Evolutionary conservation across 768 basidiomycete genomes (phyloP).

Genomic region (Phanerochaete carnosa): DNA sequence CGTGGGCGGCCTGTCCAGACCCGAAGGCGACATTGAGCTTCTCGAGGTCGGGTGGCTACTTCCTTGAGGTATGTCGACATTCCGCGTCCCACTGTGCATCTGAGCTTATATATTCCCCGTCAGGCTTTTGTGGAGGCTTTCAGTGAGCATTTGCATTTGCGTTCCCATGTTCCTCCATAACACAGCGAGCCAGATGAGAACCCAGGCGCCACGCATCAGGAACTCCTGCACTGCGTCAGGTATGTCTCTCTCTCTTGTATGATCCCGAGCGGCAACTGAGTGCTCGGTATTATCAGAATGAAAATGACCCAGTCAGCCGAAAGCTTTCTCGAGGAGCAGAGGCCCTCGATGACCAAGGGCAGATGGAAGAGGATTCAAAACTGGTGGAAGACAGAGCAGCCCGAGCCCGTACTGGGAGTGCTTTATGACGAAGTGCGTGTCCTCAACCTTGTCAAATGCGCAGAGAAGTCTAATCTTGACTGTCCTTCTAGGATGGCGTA

Average conservation of each 20-base stretch:
- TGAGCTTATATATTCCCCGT: background rate
- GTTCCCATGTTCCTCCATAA: background rate
- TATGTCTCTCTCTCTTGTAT: background rate
- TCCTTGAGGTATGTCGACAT: background rate
- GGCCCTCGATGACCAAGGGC: too few species aligned
- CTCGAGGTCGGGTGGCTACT: background rate
- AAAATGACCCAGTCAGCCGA: too few species aligned
- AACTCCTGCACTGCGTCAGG: background rate
- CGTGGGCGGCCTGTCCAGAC: background rate
- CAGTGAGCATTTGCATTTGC: background rate
- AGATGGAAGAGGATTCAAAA: too few species aligned
- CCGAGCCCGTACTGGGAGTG: too few species aligned
- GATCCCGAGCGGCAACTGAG: too few species aligned
- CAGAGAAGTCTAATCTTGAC: too few species aligned
- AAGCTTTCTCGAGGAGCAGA: too few species aligned
- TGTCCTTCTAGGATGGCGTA: background rate
- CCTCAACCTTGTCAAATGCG: too few species aligned
- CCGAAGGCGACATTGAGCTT: background rate
- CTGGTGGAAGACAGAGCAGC: too few species aligned
- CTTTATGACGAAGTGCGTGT: too few species aligned
- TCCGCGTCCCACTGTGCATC: background rate
- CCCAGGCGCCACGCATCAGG: background rate
- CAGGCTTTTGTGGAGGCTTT: background rate
- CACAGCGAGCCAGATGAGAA: background rate
- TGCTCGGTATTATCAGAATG: too few species aligned